These are phyloP conservation scores for Vitis hybrid DNA, from an alignment of 177 flowering plant genomes.

Conservation along the genomic window DNA sequence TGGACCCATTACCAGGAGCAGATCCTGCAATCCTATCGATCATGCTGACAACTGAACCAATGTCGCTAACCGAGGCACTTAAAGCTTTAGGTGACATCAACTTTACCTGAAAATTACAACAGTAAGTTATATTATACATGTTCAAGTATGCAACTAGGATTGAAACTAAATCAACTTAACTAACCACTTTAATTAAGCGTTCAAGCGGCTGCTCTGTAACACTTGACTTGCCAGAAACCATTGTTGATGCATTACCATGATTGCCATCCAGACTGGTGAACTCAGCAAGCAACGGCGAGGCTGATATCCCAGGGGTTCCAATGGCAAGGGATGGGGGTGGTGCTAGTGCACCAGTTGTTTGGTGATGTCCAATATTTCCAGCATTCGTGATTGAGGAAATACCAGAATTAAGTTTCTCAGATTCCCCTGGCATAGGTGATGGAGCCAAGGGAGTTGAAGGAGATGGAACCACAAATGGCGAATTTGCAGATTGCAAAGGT, in stretches of 20 bases:
- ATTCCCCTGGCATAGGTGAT: conserved; percentile 80
- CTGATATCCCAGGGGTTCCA: conserved; percentile 93
- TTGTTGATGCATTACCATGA: conserved; percentile 46
- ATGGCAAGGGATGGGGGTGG: conserved; percentile 71
- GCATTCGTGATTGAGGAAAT: conserved; percentile 61
- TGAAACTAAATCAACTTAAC: conserved; percentile 19
- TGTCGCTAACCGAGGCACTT: conserved; percentile 72
- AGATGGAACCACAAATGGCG: conserved; percentile 80
- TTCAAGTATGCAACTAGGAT: not conserved
- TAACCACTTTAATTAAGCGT: conserved; percentile 76
- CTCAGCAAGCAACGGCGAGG: conserved; percentile 89
- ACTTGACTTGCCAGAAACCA: conserved; percentile 51
- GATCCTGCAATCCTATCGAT: conserved; percentile 89
- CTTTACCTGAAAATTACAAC: conserved; percentile 56
- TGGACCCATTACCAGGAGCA: conserved; percentile 94
- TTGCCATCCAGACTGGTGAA: conserved; percentile 59
- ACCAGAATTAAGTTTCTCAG: conserved; percentile 69
- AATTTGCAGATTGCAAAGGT: conserved; percentile 70
- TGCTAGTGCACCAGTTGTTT: conserved; percentile 30
- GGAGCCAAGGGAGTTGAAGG: conserved; percentile 88
- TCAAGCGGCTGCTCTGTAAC: conserved; percentile 80
- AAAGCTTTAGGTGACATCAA: conserved; percentile 68
- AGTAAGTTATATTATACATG: not conserved
- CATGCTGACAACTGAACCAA: conserved; percentile 88
- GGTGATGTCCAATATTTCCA: conserved; percentile 63